Evolutionary conservation across 2,329 filamentous ascomycete genomes (phyloP).

Genomic region (Ceratocystis lukuohia): DNA sequence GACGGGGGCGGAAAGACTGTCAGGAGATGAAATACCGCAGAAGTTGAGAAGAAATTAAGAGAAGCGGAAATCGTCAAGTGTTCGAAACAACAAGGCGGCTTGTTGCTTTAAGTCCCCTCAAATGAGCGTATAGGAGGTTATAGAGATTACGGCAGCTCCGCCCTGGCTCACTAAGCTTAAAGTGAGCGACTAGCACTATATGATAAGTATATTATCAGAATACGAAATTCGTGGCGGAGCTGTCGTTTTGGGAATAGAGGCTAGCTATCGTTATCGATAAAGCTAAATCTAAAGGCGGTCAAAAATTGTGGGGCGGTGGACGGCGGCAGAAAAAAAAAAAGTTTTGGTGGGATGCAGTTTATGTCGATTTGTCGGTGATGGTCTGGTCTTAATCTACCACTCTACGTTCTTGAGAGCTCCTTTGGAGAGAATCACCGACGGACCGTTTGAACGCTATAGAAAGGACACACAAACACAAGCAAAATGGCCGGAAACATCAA

Average conservation of each 20-base stretch:
- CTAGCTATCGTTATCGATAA: neutral
- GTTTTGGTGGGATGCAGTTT: slow-evolving; percentile 14
- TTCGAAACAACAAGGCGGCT: neutral
- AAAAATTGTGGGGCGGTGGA: slow-evolving; percentile 12
- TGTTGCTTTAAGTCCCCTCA: neutral
- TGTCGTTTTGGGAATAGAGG: slow-evolving; percentile 8
- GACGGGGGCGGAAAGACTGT: neutral
- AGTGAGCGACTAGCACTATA: neutral
- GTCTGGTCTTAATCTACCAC: neutral
- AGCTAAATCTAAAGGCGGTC: slow-evolving; percentile 4
- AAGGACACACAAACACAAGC: neutral
- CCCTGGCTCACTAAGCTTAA: neutral
- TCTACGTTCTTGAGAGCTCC: neutral
- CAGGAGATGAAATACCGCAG: neutral
- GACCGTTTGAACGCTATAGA: neutral
- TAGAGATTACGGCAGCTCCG: neutral
- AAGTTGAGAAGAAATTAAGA: neutral
- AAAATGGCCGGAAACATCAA: slow-evolving; percentile 42
- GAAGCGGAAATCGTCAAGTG: neutral
- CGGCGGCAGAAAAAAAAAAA: slow-evolving; percentile 21
- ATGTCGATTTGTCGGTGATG: slow-evolving; percentile 4
- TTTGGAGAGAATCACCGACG: neutral
- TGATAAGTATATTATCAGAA: neutral
- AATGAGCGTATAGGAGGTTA: neutral
- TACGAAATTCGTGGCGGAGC: neutral